Evolutionary conservation across 2,329 filamentous ascomycete genomes (phyloP).

Genomic region (Penicillium palitans): DNA sequence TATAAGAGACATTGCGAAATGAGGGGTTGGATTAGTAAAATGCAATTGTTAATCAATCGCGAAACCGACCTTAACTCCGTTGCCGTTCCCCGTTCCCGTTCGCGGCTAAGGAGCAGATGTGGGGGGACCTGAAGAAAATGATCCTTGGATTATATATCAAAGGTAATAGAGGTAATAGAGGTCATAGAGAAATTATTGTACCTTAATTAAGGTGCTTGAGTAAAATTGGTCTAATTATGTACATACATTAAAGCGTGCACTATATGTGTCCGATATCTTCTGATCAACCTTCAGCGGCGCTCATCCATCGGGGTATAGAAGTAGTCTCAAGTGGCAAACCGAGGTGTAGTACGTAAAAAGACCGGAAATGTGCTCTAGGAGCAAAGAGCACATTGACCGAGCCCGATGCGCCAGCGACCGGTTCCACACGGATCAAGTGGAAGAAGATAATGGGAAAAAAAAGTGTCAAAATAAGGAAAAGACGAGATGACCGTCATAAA

Average conservation of each 20-base stretch:
- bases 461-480: constrained; percentile 16
- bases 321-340: constrained; percentile 9
- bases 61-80: constrained; percentile 14
- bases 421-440: constrained; percentile 17
- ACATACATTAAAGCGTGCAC: constrained; percentile 35
- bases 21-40: constrained; percentile 30
- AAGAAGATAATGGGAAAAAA: constrained; percentile 8
- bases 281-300: constrained; percentile 4
- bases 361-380: constrained; percentile 18
- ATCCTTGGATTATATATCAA: not conserved
- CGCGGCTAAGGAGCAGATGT: constrained; percentile 18
- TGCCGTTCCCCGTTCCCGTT: not conserved
- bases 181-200: not conserved
- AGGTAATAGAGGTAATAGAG: not conserved
- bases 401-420: constrained; percentile 26
- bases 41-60: constrained; percentile 19
- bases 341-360: constrained; percentile 23
- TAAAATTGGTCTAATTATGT: constrained; percentile 31
- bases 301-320: constrained; percentile 11
- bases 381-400: constrained; percentile 12
- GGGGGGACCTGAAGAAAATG: constrained; percentile 1
- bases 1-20: constrained; percentile 19
- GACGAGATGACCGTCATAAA: constrained; percentile 28
- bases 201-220: constrained; percentile 15
- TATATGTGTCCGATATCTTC: constrained; percentile 23